Evolutionary conservation across 1,284 basidiomycete species (phyloP).

Genomic region (Chalciporus sp.): DNA sequence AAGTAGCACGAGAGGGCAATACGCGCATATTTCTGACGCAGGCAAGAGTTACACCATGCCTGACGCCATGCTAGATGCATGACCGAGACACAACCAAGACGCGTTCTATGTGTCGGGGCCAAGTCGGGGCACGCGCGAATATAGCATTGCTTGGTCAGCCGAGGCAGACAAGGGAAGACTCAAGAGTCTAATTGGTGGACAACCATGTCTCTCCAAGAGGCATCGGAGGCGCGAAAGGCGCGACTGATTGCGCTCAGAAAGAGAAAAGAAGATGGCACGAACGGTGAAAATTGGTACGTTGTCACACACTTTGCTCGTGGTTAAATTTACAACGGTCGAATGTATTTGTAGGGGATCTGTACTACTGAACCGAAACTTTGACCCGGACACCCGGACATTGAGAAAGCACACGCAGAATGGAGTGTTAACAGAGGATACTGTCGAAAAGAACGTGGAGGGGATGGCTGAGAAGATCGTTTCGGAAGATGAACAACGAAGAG

Average conservation of each 20-base stretch:
- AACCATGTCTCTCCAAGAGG: conserved; percentile 79
- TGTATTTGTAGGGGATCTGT: conserved; percentile 46
- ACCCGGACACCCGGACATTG: conserved; percentile 78
- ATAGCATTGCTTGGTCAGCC: conserved; percentile 31
- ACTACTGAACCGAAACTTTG: conserved; percentile 82
- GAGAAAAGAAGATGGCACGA: conserved; percentile 67
- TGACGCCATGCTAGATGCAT: conserved; percentile 45
- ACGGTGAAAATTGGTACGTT: conserved; percentile 34
- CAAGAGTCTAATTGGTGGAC: not conserved
- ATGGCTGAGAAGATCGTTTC: conserved; percentile 82
- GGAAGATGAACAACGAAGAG: conserved; percentile 83
- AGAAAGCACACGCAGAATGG: conserved; percentile 60
- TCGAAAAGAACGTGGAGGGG: conserved; percentile 85
- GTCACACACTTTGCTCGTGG: conserved; percentile 5
- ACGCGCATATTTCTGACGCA: conserved; percentile 20
- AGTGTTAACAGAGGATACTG: conserved; percentile 76
- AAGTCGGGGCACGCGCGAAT: not conserved
- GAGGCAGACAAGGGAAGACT: not conserved
- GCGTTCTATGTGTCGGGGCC: not conserved
- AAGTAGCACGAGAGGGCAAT: conserved; percentile 29
- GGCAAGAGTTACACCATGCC: conserved; percentile 40
- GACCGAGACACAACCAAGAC: not conserved
- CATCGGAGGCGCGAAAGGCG: conserved; percentile 84
- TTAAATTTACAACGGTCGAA: conserved; percentile 1
- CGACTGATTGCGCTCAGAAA: conserved; percentile 81